Evolutionary conservation across 306 rosid species (phyloP).

Genomic region (Morella rubra): DNA sequence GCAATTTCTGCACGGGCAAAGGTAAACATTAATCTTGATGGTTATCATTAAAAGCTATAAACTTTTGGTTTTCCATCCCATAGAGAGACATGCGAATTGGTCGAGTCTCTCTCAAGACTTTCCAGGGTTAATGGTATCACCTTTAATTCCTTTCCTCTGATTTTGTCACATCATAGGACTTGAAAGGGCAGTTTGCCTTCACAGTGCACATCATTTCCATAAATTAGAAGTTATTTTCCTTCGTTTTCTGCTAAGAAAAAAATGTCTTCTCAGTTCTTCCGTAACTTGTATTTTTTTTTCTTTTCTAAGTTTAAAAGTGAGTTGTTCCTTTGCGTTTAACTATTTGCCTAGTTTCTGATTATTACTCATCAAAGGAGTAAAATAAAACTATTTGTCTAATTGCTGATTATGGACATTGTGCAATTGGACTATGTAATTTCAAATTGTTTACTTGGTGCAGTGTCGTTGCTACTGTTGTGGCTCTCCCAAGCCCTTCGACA

Average conservation of each 20-base stretch:
- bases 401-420: slow-evolving; percentile 6
- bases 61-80: slow-evolving; percentile 14
- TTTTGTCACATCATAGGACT: background rate
- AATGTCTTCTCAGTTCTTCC: background rate
- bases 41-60: slow-evolving; percentile 2
- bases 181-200: background rate
- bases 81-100: slow-evolving; percentile 4
- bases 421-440: slow-evolving; percentile 16
- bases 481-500: slow-evolving; percentile 75
- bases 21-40: slow-evolving; percentile 45
- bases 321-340: background rate
- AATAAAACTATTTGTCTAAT: background rate
- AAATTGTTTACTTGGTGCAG: slow-evolving; percentile 49
- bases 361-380: background rate
- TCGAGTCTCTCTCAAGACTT: background rate
- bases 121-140: background rate
- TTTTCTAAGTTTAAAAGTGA: background rate
- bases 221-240: background rate
- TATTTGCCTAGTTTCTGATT: background rate
- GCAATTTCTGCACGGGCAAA: slow-evolving; percentile 67
- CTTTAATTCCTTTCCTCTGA: background rate
- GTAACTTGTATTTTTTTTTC: background rate
- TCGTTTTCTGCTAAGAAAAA: no score
- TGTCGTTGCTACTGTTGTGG: slow-evolving; percentile 67
- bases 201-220: background rate